Evolutionary conservation across 169 alveolate species (phyloP).

Genomic region (Amoebophrya sp.): DNA sequence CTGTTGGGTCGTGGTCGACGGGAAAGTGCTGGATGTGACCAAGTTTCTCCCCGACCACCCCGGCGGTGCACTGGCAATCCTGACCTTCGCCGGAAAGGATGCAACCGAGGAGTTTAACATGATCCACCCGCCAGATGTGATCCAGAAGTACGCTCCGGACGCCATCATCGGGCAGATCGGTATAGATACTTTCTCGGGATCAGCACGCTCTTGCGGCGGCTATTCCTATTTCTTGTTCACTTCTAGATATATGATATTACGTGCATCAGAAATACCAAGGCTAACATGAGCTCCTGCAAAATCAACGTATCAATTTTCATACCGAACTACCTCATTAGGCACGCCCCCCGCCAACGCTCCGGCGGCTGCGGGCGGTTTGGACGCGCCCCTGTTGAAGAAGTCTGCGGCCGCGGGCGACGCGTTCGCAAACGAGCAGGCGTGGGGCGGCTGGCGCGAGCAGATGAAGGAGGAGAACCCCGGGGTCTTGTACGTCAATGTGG

Average conservation of each 20-base stretch:
- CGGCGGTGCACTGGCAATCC: constrained; percentile 51
- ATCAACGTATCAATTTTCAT: background rate
- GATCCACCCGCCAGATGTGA: constrained; percentile 51
- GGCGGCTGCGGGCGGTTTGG: background rate
- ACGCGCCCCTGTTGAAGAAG: background rate
- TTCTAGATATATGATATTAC: too few species aligned
- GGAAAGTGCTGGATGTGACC: constrained; percentile 63
- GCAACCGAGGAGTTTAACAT: constrained; percentile 33
- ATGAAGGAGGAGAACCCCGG: background rate
- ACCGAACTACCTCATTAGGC: background rate
- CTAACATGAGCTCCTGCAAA: background rate
- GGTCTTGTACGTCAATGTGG: constrained; percentile 26
- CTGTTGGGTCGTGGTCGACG: constrained; percentile 57
- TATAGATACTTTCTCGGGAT: background rate
- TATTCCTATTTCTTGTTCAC: background rate
- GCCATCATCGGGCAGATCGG: constrained; percentile 41
- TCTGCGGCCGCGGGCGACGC: background rate
- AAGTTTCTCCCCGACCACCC: constrained; percentile 61
- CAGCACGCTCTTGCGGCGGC: background rate
- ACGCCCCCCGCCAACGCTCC: background rate
- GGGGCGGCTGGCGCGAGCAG: constrained; percentile 28
- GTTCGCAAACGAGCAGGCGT: constrained; percentile 33
- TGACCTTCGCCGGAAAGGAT: constrained; percentile 36
- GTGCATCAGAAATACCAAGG: too few species aligned
- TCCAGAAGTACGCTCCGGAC: constrained; percentile 49